Conservation (phyloP, 2,329 filamentous ascomycete genomes). For the Penicillium sclerotiorum region DNA sequence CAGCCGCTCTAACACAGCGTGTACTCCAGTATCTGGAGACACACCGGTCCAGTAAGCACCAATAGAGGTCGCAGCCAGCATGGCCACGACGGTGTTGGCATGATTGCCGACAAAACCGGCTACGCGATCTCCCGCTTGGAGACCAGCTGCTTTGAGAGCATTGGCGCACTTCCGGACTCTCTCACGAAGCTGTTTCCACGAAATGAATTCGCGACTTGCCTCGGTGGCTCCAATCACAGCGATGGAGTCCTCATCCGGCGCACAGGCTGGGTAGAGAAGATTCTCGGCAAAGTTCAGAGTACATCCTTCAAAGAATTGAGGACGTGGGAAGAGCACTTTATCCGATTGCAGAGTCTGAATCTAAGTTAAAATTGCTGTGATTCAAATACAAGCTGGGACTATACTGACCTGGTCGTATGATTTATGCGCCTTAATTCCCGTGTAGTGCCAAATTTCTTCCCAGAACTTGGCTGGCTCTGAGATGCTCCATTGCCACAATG, state of each 20-base stretch:
- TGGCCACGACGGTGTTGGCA: constrained; percentile 80
- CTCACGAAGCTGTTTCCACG: constrained; percentile 80
- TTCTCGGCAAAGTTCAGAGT: constrained; percentile 95
- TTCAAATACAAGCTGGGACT: no score
- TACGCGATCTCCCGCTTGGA: constrained; percentile 64
- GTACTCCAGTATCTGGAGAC: constrained; percentile 88
- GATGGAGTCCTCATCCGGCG: constrained; percentile 59
- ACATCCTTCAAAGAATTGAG: constrained; percentile 78
- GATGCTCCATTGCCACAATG: constrained; percentile 85
- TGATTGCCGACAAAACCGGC: constrained; percentile 87
- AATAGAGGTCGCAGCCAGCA: constrained; percentile 78
- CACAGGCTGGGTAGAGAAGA: constrained; percentile 73
- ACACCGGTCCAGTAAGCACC: constrained; percentile 93
- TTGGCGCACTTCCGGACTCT: constrained; percentile 73
- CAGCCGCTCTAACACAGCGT: constrained; percentile 84
- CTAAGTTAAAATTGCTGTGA: no score
- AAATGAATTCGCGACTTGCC: constrained; percentile 63
- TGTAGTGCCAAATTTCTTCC: constrained; percentile 82
- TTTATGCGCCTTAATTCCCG: constrained; percentile 70
- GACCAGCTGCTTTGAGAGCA: constrained; percentile 66
- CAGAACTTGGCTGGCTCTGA: constrained; percentile 76
- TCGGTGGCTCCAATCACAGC: constrained; percentile 85
- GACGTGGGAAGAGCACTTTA: constrained; percentile 79
- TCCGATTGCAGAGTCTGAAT: constrained; percentile 70
- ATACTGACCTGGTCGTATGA: constrained; percentile 52